Conservation (phyloP, 2,329 filamentous ascomycete species). For the Diplodia intermedia region DNA sequence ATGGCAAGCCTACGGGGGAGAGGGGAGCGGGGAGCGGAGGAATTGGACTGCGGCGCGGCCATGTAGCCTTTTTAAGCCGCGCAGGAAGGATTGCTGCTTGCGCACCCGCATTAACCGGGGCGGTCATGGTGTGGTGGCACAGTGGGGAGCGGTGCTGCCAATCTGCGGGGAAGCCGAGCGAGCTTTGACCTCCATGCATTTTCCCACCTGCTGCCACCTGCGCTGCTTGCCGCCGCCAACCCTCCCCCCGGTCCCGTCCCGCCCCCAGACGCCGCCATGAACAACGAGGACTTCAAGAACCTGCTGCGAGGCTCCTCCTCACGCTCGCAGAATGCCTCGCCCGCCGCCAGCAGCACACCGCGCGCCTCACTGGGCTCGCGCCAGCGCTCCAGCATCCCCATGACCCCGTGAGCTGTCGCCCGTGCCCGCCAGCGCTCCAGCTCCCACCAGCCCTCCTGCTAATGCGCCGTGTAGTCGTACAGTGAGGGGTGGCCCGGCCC, state of each 20-base stretch:
- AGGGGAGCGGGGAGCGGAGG: background rate
- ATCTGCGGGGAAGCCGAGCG: constrained; percentile 19
- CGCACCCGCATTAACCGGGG: constrained; percentile 9
- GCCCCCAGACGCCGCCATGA: constrained; percentile 67
- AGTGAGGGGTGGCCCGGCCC: constrained; percentile 61
- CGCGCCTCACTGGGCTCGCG: constrained; percentile 72
- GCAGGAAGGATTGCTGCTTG: background rate
- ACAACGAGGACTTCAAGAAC: constrained; percentile 92
- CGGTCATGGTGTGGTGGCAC: background rate
- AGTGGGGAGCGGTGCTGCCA: too few species aligned
- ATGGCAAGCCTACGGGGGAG: constrained; percentile 13
- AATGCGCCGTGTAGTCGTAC: constrained; percentile 62
- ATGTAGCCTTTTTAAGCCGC: constrained; percentile 18
- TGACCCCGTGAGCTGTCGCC: constrained; percentile 77
- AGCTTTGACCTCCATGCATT: background rate
- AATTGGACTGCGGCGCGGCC: constrained; percentile 1
- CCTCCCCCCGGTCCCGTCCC: background rate
- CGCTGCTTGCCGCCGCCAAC: too few species aligned
- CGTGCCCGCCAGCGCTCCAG: background rate
- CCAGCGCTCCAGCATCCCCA: constrained; percentile 81
- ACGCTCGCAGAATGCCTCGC: constrained; percentile 43
- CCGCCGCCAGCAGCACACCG: constrained; percentile 28
- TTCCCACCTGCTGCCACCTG: background rate
- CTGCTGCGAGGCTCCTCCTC: constrained; percentile 68
- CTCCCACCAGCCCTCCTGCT: background rate